Conservation (phyloP, 345 rosid species). For the Citrus sp. region DNA sequence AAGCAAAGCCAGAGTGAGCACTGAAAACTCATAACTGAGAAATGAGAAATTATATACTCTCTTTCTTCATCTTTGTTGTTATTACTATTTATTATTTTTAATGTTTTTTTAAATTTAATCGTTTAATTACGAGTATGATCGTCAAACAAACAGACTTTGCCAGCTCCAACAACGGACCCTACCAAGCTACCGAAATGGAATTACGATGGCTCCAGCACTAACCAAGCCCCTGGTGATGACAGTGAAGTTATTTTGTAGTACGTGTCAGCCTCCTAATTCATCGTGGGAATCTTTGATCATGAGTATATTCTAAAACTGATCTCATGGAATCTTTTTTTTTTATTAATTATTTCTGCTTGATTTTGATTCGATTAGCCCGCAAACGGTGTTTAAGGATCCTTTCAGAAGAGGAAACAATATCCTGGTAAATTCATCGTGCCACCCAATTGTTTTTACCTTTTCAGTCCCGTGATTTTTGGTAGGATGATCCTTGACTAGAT, state of each 20-base stretch:
- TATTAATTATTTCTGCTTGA: neutral
- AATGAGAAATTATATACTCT: neutral
- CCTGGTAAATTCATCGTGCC: constrained; percentile 38
- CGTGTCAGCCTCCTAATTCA: constrained; percentile 13
- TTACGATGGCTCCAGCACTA: constrained; percentile 79
- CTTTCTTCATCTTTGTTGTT: neutral
- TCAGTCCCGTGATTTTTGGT: constrained; percentile 6
- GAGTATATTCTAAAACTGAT: neutral
- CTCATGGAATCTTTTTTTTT: neutral
- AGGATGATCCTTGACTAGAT: neutral
- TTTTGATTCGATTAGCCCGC: constrained; percentile 45
- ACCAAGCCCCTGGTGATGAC: constrained; percentile 72
- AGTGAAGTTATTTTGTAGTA: constrained; percentile 79
- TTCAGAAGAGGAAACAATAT: constrained; percentile 73
- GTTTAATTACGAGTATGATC: neutral
- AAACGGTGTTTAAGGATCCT: constrained; percentile 71
- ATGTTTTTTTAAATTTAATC: too few species aligned
- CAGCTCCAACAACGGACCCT: constrained; percentile 54
- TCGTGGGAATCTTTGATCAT: neutral
- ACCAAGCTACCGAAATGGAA: constrained; percentile 74
- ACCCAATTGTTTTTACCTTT: neutral
- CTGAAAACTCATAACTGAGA: neutral
- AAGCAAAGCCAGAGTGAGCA: constrained; percentile 66
- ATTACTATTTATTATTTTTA: neutral
- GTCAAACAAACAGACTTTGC: constrained; percentile 42